A percentile compares a stretch with the other conserved stretches of the same genome.
Conservation (phyloP, 2,329 filamentous ascomycete genomes). For the Aureobasidium sp. region DNA sequence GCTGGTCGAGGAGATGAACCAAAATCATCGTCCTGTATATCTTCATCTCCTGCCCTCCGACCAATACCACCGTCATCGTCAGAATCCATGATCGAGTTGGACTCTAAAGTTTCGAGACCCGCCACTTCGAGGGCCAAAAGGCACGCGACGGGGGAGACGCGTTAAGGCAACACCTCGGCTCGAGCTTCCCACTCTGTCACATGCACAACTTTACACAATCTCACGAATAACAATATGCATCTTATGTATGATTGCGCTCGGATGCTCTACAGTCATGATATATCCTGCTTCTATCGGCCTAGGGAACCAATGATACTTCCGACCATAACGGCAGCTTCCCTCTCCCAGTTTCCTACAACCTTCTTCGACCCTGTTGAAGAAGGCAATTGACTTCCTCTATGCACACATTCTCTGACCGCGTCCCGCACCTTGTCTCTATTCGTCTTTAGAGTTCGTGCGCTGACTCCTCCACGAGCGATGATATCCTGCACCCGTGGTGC, state of each 20-base stretch:
- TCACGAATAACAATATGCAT: not conserved
- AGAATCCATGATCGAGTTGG: not conserved
- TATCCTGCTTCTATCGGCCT: conserved; percentile 16
- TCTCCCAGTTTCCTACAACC: conserved; percentile 60
- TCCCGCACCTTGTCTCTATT: conserved; percentile 69
- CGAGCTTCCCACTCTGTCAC: not conserved
- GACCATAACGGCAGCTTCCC: conserved; percentile 92
- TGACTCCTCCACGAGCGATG: conserved; percentile 70
- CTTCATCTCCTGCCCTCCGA: not conserved
- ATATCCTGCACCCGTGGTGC: conserved; percentile 76
- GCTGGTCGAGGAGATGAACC: conserved; percentile 24
- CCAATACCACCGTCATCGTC: not conserved
- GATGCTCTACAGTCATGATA: not conserved
- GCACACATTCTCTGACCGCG: conserved; percentile 73
- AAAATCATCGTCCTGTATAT: conserved; percentile 17
- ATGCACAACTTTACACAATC: not conserved
- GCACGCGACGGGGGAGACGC: conserved; percentile 5
- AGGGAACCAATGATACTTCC: conserved; percentile 64
- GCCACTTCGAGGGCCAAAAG: not conserved
- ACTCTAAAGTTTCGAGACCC: not conserved
- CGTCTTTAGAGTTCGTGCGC: conserved; percentile 67
- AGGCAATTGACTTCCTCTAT: conserved; percentile 65
- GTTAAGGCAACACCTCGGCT: conserved; percentile 3
- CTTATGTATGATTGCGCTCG: not conserved
- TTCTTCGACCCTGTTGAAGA: conserved; percentile 31